Evolutionary conservation across 1,284 basidiomycete species (phyloP).

Genomic region (Ganoderma lingzhi): DNA sequence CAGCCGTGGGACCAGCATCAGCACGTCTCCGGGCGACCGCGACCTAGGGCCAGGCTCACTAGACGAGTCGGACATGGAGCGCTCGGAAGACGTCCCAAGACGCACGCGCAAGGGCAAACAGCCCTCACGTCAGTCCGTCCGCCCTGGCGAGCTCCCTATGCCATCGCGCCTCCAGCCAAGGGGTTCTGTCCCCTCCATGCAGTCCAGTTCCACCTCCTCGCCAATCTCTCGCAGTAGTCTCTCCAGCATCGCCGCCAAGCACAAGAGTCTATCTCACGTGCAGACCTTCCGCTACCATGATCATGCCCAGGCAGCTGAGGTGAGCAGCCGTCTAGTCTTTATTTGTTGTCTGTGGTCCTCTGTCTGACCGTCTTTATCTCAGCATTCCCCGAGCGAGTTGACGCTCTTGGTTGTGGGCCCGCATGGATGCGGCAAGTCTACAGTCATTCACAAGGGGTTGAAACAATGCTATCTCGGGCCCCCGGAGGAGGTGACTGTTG

Average conservation of each 20-base stretch:
- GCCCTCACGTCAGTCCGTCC: slow-evolving; percentile 40
- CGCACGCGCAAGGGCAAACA: slow-evolving; percentile 39
- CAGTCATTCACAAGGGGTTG: slow-evolving; percentile 72
- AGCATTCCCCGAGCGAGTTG: slow-evolving; percentile 42
- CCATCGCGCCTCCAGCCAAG: slow-evolving; percentile 58
- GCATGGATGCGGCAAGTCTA: slow-evolving; percentile 75
- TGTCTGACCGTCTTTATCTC: neutral
- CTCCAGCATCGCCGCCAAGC: slow-evolving; percentile 36
- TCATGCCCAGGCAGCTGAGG: slow-evolving; percentile 28
- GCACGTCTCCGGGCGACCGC: slow-evolving; percentile 51
- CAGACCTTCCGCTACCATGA: slow-evolving; percentile 31
- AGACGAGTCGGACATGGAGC: slow-evolving; percentile 64
- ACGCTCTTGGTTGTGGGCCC: slow-evolving; percentile 75
- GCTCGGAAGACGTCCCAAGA: slow-evolving; percentile 48
- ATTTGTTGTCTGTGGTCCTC: neutral
- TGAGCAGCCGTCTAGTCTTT: slow-evolving; percentile 6
- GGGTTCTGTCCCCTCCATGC: slow-evolving; percentile 52
- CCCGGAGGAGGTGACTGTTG: slow-evolving; percentile 45
- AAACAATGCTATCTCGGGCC: slow-evolving; percentile 63
- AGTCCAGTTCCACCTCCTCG: slow-evolving; percentile 42
- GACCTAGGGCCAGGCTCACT: slow-evolving; percentile 43
- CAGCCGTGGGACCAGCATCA: slow-evolving; percentile 63
- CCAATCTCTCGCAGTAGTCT: slow-evolving; percentile 48
- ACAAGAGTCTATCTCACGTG: slow-evolving; percentile 41
- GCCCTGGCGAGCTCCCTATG: slow-evolving; percentile 61